Evolutionary conservation across 495 filamentous ascomycete genomes (phyloP).

Genomic region (Podospora sp.): DNA sequence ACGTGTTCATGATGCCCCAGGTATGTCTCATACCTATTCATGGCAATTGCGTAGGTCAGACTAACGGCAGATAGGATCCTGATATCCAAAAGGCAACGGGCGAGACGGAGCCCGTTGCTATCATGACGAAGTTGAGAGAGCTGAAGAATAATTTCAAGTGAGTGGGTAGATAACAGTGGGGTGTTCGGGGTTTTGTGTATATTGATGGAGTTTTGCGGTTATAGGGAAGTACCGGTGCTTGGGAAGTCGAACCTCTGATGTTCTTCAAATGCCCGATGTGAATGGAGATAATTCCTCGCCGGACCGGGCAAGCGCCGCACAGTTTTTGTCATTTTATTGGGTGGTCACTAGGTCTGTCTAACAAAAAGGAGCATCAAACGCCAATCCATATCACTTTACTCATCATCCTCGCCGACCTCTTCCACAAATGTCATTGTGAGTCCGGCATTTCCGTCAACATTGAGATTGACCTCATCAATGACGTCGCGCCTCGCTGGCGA

Average conservation of each 20-base stretch:
- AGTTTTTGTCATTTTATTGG: not conserved
- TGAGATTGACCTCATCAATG: constrained; percentile 53
- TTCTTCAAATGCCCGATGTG: not conserved
- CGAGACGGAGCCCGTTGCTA: constrained; percentile 77
- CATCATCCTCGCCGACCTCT: constrained; percentile 43
- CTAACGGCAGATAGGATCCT: constrained; percentile 64
- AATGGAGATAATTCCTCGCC: not conserved
- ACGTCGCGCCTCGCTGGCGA: constrained; percentile 34
- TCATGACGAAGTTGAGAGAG: constrained; percentile 83
- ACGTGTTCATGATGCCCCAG: constrained; percentile 92
- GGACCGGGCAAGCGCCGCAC: not conserved
- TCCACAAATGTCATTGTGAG: constrained; percentile 56
- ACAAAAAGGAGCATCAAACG: constrained; percentile 3
- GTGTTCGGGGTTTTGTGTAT: not conserved
- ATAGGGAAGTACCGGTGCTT: not conserved
- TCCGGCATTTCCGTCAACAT: constrained; percentile 49
- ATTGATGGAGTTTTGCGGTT: not conserved
- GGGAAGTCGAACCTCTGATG: not conserved
- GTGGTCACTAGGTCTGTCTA: not conserved
- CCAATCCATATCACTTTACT: constrained; percentile 14
- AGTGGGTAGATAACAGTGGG: constrained; percentile 29
- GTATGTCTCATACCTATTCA: constrained; percentile 50
- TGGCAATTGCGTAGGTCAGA: not conserved
- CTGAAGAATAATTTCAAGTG: constrained; percentile 90
- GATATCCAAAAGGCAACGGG: constrained; percentile 82